A percentile compares a stretch with the other conserved stretches of the same genome.
Evolutionary conservation across 345 rosid species (phyloP).

Genomic region (Murraya paniculata): DNA sequence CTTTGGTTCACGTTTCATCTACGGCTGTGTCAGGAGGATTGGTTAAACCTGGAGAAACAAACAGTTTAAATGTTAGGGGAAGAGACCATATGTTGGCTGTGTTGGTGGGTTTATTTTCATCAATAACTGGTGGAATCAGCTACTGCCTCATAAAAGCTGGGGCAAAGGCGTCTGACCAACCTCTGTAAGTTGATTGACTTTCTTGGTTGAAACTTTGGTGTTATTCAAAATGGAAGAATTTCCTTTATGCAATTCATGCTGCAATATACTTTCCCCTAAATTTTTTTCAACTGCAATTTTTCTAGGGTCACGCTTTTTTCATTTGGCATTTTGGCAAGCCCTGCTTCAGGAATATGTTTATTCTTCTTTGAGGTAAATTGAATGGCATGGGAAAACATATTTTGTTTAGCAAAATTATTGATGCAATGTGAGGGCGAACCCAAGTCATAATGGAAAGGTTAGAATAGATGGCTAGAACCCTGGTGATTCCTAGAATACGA

Average conservation of each 20-base stretch:
- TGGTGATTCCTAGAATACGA: neutral
- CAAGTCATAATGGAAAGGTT: neutral
- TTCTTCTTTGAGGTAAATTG: slow-evolving; percentile 65
- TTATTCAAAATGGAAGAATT: neutral
- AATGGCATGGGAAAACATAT: neutral
- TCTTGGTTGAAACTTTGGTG: neutral
- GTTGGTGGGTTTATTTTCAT: slow-evolving; percentile 66
- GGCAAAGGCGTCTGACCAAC: slow-evolving; percentile 83
- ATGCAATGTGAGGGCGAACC: neutral
- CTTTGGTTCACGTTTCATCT: neutral
- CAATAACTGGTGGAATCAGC: slow-evolving; percentile 79
- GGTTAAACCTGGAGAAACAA: slow-evolving; percentile 31
- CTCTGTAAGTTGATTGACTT: slow-evolving; percentile 56
- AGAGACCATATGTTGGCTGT: slow-evolving; percentile 47
- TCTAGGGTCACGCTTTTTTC: slow-evolving; percentile 72
- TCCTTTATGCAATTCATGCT: neutral
- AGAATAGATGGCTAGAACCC: neutral
- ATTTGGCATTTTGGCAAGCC: slow-evolving; percentile 72
- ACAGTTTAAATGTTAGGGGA: slow-evolving; percentile 22
- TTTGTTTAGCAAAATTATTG: slow-evolving; percentile 2
- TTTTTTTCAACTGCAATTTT: slow-evolving; percentile 16
- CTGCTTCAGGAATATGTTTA: slow-evolving; percentile 69
- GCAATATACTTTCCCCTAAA: neutral
- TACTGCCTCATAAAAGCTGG: slow-evolving; percentile 76
- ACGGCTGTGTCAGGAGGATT: slow-evolving; percentile 31